Evolutionary conservation across 331 rosid species (phyloP).

Genomic region (Cydonia oblonga): DNA sequence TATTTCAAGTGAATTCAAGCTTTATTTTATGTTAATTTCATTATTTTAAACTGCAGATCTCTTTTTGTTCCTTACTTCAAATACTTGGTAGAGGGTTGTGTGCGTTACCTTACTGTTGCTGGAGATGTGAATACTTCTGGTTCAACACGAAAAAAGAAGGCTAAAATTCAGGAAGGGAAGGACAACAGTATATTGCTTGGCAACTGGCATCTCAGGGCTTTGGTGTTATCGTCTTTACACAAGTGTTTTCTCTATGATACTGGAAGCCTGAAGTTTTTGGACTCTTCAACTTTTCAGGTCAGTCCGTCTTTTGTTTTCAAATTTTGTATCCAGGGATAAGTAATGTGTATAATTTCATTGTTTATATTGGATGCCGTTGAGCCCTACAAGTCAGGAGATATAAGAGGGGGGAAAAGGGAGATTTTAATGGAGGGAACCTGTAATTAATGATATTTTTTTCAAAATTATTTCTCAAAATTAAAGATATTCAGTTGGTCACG

Average conservation of each 20-base stretch:
- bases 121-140: constrained; percentile 36
- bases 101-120: constrained; percentile 43
- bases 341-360: not conserved
- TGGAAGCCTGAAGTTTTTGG: constrained; percentile 68
- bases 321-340: not conserved
- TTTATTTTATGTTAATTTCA: not conserved
- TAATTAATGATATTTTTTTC: not conserved
- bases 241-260: constrained; percentile 87
- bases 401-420: not conserved
- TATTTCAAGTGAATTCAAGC: not conserved
- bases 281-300: constrained; percentile 74
- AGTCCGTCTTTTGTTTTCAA: constrained; percentile 9
- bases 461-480: not conserved
- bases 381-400: not conserved
- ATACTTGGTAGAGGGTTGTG: constrained; percentile 64
- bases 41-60: constrained; percentile 42
- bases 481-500: not conserved
- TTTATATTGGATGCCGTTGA: not conserved
- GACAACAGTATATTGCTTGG: constrained; percentile 25
- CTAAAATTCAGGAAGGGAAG: constrained; percentile 42
- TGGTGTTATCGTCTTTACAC: constrained; percentile 63
- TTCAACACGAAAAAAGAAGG: constrained; percentile 52
- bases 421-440: not conserved
- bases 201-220: constrained; percentile 77
- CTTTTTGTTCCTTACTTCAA: constrained; percentile 92